These are phyloP conservation scores for sunflower (Helianthus annuus) DNA, from an alignment of 129 eudicot genomes.

Conservation along the genomic window DNA sequence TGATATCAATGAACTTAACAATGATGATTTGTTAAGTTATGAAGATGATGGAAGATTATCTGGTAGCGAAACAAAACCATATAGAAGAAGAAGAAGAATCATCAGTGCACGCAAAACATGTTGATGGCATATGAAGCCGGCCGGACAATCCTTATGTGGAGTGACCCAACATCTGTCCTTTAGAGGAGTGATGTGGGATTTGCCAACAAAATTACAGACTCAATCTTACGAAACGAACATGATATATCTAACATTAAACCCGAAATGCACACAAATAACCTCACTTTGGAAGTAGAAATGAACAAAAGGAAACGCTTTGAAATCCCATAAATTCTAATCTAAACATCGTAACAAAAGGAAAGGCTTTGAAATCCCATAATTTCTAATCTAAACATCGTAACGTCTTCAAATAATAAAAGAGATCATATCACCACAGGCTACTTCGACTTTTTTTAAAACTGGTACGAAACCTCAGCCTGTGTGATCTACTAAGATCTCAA, in stretches of 20 bases:
- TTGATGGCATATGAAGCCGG: too few species aligned
- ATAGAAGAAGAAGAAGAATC: too few species aligned
- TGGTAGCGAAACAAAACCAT: too few species aligned
- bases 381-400: constrained; percentile 8
- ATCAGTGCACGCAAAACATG: too few species aligned
- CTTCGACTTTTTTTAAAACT: constrained; percentile 25
- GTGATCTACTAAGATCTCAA: neutral
- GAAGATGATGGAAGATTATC: too few species aligned
- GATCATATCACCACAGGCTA: constrained; percentile 21
- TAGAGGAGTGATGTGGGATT: too few species aligned
- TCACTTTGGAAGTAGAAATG: constrained; percentile 1
- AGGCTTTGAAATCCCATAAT: constrained; percentile 11
- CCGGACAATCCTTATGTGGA: too few species aligned
- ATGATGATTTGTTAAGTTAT: too few species aligned
- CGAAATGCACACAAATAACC: neutral
- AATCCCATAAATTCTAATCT: constrained; percentile 16
- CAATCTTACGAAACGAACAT: neutral
- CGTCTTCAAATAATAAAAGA: constrained; percentile 7
- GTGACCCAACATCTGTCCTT: too few species aligned
- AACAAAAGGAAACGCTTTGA: constrained; percentile 7
- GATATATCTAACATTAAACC: neutral
- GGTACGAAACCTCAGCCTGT: constrained; percentile 20
- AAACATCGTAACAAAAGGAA: constrained; percentile 7
- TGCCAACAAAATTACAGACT: too few species aligned
- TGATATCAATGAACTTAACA: too few species aligned